phyloP scores from a whole-genome alignment of 2,329 filamentous ascomycete genomes.

The Hypoxylon sp. region DNA sequence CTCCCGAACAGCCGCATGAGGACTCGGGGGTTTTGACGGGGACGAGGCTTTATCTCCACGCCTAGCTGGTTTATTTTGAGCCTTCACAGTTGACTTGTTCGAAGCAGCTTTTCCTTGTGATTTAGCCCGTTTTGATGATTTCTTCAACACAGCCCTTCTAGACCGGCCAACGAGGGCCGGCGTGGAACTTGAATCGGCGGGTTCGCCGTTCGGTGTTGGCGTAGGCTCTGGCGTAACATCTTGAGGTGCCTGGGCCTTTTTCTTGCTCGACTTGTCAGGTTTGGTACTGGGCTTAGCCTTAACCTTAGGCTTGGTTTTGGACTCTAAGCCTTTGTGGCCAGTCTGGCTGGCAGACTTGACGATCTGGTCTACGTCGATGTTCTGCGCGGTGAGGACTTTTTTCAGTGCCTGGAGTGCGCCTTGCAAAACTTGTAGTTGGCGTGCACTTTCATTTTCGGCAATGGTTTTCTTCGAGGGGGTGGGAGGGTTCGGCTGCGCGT shows the following conservation, averaged over 20 bases:
- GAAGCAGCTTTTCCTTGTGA: background rate
- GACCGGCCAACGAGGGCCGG: background rate
- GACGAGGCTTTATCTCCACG: background rate
- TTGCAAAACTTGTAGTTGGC: conserved; percentile 55
- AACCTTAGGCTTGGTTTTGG: background rate
- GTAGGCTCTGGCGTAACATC: background rate
- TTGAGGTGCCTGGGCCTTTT: background rate
- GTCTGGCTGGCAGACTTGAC: conserved; percentile 20
- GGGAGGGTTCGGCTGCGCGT: conserved; percentile 41
- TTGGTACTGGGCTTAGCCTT: conserved; percentile 14
- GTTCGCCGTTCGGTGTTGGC: background rate
- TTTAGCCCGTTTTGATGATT: conserved; percentile 4
- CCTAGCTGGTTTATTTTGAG: background rate
- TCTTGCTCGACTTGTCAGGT: background rate
- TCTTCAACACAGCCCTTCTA: background rate
- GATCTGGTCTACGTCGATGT: conserved; percentile 49
- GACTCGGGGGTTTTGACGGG: background rate
- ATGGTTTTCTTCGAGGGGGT: conserved; percentile 34
- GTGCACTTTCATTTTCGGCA: conserved; percentile 35
- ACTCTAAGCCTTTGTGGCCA: conserved; percentile 7
- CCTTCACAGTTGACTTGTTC: background rate
- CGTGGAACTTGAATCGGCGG: background rate
- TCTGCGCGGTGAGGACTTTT: conserved; percentile 56
- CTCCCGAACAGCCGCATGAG: background rate
- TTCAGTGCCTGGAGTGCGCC: conserved; percentile 58